phyloP scores from a whole-genome alignment of 805 yeast species.

The Kazachstania martiniae region DNA sequence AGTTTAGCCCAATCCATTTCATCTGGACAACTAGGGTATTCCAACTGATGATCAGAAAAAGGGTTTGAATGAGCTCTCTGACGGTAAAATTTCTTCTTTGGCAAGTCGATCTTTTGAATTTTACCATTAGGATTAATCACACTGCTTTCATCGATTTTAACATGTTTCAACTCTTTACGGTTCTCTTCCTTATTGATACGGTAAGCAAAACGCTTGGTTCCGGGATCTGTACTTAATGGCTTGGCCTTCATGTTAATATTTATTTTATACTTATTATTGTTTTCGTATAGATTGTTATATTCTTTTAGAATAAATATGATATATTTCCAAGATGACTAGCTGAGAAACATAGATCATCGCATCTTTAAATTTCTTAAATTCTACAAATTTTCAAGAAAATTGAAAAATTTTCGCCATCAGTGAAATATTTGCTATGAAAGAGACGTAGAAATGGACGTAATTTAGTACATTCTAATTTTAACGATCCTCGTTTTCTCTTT shows the following conservation, averaged over 20 bases:
- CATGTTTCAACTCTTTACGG: slow-evolving; percentile 38
- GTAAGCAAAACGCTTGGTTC: slow-evolving; percentile 30
- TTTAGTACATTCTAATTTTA: too few species aligned
- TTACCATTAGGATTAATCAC: slow-evolving; percentile 4
- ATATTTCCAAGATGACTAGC: too few species aligned
- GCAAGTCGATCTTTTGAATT: slow-evolving; percentile 38
- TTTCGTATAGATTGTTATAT: too few species aligned
- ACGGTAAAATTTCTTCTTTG: slow-evolving; percentile 79
- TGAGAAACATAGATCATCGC: too few species aligned
- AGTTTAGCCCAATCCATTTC: slow-evolving; percentile 79
- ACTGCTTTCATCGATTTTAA: slow-evolving; percentile 31
- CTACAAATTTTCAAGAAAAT: not conserved
- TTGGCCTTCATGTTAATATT: slow-evolving; percentile 21
- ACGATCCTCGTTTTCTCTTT: too few species aligned
- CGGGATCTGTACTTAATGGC: slow-evolving; percentile 17
- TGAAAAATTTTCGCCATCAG: not conserved
- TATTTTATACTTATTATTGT: too few species aligned
- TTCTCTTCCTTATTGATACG: slow-evolving; percentile 39
- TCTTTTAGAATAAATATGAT: too few species aligned
- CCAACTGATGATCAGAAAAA: slow-evolving; percentile 86
- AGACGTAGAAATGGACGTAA: too few species aligned
- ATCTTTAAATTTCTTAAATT: not conserved
- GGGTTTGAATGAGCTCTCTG: slow-evolving; percentile 98
- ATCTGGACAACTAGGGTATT: slow-evolving; percentile 73
- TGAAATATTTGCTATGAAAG: not conserved